Evolutionary conservation across 768 basidiomycete genomes (phyloP).

Genomic region (Macrolepiota dolichaula): DNA sequence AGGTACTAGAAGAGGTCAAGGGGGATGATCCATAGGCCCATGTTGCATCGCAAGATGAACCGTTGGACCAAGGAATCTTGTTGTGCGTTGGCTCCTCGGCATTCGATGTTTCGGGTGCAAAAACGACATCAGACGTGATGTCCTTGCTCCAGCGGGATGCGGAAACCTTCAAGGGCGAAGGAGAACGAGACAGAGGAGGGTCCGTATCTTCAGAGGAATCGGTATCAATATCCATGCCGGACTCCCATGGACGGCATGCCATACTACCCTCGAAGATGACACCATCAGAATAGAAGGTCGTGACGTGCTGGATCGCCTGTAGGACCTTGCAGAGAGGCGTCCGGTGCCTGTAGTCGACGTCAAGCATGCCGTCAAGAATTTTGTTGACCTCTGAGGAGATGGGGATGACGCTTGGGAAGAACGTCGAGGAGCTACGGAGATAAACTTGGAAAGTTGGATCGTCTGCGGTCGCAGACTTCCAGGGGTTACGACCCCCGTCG

Average conservation of each 20-base stretch:
- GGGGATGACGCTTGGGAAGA: conserved; percentile 87
- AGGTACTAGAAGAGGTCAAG: not conserved
- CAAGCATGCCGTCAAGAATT: conserved; percentile 75
- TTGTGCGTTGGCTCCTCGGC: conserved; percentile 39
- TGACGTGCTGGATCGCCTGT: conserved; percentile 48
- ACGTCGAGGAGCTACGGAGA: conserved; percentile 72
- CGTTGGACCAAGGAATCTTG: conserved; percentile 32
- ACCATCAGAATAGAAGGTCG: conserved; percentile 67
- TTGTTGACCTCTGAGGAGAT: conserved; percentile 75
- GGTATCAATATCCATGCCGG: conserved; percentile 66
- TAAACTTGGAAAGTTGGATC: conserved; percentile 96
- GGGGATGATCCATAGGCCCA: conserved; percentile 56
- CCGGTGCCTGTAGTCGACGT: conserved; percentile 44
- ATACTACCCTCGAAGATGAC: conserved; percentile 74
- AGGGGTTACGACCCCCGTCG: conserved; percentile 98
- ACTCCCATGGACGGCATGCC: conserved; percentile 73
- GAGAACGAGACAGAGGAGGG: conserved; percentile 32
- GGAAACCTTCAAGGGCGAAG: conserved; percentile 25
- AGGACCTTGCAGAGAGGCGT: conserved; percentile 50
- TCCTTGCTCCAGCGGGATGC: conserved; percentile 63
- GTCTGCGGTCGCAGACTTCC: conserved; percentile 85
- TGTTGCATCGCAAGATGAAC: conserved; percentile 46
- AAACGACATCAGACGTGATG: conserved; percentile 44
- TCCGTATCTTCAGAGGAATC: conserved; percentile 46
- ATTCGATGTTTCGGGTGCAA: conserved; percentile 32